A percentile compares a stretch with the other conserved stretches of the same genome.
Conservation (phyloP, 306 rosid species). For the Gillenia trifoliata region DNA sequence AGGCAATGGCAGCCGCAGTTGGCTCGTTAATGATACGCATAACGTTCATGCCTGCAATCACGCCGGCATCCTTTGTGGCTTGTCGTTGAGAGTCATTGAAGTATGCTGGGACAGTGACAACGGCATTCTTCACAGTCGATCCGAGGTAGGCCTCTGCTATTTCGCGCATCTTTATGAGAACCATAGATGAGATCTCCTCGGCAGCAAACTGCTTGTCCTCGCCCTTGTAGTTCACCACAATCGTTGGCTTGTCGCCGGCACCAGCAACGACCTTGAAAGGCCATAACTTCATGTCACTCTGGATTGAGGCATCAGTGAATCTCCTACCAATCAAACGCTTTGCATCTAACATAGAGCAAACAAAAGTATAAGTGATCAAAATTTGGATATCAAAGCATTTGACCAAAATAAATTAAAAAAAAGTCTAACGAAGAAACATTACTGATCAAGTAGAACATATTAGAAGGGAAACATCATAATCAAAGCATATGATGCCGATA, state of each 20-base stretch:
- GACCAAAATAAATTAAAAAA: neutral
- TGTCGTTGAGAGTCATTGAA: slow-evolving; percentile 32
- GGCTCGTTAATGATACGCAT: slow-evolving; percentile 40
- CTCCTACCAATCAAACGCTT: slow-evolving; percentile 43
- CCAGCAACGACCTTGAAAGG: slow-evolving; percentile 38
- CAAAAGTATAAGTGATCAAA: neutral
- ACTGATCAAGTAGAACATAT: neutral
- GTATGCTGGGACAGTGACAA: slow-evolving; percentile 39
- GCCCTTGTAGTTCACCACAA: slow-evolving; percentile 32
- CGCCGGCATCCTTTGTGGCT: slow-evolving; percentile 41
- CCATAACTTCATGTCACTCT: slow-evolving; percentile 33
- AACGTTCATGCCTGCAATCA: slow-evolving; percentile 30
- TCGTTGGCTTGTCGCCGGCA: slow-evolving; percentile 30
- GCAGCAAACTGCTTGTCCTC: slow-evolving; percentile 32
- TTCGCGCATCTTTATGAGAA: slow-evolving; percentile 32
- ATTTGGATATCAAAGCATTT: neutral
- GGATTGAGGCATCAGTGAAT: slow-evolving; percentile 28
- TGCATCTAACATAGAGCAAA: slow-evolving; percentile 16
- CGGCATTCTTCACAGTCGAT: slow-evolving; percentile 20
- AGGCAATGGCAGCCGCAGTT: slow-evolving; percentile 36
- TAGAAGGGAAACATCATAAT: neutral
- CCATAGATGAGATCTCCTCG: slow-evolving; percentile 38
- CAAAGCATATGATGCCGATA: neutral
- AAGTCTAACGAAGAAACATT: neutral
- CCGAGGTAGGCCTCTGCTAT: slow-evolving; percentile 38